These are phyloP conservation scores for Penicillium angulare DNA, from an alignment of 495 filamentous ascomycete genomes.

Conservation along the genomic window DNA sequence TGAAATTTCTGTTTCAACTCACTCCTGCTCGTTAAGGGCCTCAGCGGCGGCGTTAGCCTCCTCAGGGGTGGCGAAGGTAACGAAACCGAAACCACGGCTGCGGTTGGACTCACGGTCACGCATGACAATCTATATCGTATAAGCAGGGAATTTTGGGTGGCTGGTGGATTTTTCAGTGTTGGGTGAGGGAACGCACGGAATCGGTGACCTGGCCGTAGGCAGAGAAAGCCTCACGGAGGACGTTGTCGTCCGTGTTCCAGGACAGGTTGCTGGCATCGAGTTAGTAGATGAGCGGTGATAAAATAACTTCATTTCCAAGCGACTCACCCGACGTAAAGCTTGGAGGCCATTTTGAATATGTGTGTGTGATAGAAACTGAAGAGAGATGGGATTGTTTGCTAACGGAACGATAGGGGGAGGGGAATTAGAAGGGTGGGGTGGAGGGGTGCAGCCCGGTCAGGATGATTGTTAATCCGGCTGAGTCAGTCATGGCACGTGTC, in stretches of 20 bases:
- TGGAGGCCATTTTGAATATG: slow-evolving; percentile 13
- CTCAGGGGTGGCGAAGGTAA: slow-evolving; percentile 8
- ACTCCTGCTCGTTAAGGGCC: slow-evolving; percentile 15
- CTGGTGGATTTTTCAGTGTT: not conserved
- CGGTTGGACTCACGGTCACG: slow-evolving; percentile 18
- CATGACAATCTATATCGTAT: slow-evolving; percentile 12
- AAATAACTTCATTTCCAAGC: not conserved
- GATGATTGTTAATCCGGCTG: too few relatives aligned
- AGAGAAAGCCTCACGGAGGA: slow-evolving; percentile 7
- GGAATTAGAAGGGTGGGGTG: too few relatives aligned
- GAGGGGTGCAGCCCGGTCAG: too few relatives aligned
- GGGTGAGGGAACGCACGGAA: slow-evolving; percentile 2
- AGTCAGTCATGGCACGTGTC: too few relatives aligned
- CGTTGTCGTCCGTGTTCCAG: slow-evolving; percentile 13
- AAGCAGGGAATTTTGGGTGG: not conserved
- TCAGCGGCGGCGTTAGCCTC: slow-evolving; percentile 11
- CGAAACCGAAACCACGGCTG: slow-evolving; percentile 22
- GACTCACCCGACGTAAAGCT: slow-evolving; percentile 16
- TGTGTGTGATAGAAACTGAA: slow-evolving; percentile 1
- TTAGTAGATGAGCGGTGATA: not conserved
- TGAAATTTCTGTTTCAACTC: not conserved
- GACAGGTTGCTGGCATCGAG: slow-evolving; percentile 10
- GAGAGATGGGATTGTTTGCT: not conserved
- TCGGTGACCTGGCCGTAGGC: slow-evolving; percentile 11
- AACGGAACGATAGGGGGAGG: too few relatives aligned